Evolutionary conservation across 345 rosid genomes (phyloP), one percentile per base, ranked within the genome.

Genomic region (Lepidium sativum): DNA sequence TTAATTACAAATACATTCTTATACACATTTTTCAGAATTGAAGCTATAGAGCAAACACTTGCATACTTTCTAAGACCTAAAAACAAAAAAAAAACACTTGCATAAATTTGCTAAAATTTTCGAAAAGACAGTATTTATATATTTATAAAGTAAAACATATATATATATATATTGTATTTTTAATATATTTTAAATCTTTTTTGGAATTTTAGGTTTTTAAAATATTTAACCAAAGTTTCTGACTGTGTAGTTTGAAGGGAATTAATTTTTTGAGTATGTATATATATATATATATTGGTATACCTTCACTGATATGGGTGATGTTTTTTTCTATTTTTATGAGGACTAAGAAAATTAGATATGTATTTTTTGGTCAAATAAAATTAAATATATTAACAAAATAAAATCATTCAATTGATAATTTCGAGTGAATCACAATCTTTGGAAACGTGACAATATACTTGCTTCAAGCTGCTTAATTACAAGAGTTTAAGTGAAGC

Each of bases 401-500:
- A n/a, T n/a, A n/a, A n/a, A 17, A 43, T 17, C 6, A 43, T 16
- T 8, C 13, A 12, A 5, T 38, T 12, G 15, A 13, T 39, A 39
- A n/a, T 40, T 1, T 44, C 16, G 43, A 54, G 60, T 54, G 29
- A 34, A 33, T 17, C 11, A 11, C 6, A 53, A 45, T 45, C 16
- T 37, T 20, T 37, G 44, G 12, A 14, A 49, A 63, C 64, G 52
- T 48, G 50, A 20, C 20, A 37, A 56, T 25, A 35, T 67, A 34
- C 23, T 45, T 16, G 38, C 47, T 25, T 57, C 35, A 21, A 44
- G 63, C 33, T 67, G 20, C 48, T 35, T 45, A 67, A 27, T 55
- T n/a, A n/a, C n/a, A n/a, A 7, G 54, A 21, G 10, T 44, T 13
- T 16, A 56, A 58, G 56, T 17, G 73, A 68, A 40, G 44, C 59